Conservation (phyloP, 2,329 filamentous ascomycete species). For the Penicillium sp. region DNA sequence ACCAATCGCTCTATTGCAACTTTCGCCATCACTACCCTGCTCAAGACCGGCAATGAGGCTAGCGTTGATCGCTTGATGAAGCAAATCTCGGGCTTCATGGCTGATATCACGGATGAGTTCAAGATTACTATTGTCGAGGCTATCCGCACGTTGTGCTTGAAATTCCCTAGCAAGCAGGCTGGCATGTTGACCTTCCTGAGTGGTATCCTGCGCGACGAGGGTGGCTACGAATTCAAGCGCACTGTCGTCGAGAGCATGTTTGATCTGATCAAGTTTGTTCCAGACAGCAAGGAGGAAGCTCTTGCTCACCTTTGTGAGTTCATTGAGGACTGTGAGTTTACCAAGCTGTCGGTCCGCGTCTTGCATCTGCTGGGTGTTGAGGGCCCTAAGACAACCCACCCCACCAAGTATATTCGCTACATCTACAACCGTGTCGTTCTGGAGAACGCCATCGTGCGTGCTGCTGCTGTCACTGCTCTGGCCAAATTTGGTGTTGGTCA, state of each 20-base stretch:
- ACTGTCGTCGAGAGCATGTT: conserved; percentile 99
- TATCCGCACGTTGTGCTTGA: conserved; percentile 90
- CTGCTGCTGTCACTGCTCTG: conserved; percentile 88
- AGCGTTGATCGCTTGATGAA: conserved; percentile 98
- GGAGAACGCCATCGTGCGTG: conserved; percentile 92
- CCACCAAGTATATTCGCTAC: conserved; percentile 98
- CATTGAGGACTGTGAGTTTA: conserved; percentile 99
- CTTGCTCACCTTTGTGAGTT: conserved; percentile 96
- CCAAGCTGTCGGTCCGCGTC: conserved; percentile 92
- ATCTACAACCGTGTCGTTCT: conserved; percentile 98
- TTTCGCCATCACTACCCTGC: conserved; percentile 93
- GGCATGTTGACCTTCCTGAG: conserved; percentile 97
- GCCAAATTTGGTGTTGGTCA: conserved; percentile 97
- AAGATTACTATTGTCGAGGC: conserved; percentile 99
- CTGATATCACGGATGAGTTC: conserved; percentile 98
- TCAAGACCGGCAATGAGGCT: conserved; percentile 97
- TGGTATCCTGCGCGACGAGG: conserved; percentile 92
- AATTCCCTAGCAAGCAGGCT: conserved; percentile 97
- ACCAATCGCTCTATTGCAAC: conserved; percentile 96
- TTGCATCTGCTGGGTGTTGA: conserved; percentile 89
- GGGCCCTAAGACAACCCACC: conserved; percentile 88
- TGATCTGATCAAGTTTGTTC: conserved; percentile 97
- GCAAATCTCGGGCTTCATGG: conserved; percentile 97
- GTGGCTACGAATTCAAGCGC: conserved; percentile 96
- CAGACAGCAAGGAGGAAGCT: conserved; percentile 74